A percentile compares a stretch with the other conserved stretches of the same genome.
phyloP scores from a whole-genome alignment of 2,329 filamentous ascomycete species.

The Dothidotthia symphoricarpi region DNA sequence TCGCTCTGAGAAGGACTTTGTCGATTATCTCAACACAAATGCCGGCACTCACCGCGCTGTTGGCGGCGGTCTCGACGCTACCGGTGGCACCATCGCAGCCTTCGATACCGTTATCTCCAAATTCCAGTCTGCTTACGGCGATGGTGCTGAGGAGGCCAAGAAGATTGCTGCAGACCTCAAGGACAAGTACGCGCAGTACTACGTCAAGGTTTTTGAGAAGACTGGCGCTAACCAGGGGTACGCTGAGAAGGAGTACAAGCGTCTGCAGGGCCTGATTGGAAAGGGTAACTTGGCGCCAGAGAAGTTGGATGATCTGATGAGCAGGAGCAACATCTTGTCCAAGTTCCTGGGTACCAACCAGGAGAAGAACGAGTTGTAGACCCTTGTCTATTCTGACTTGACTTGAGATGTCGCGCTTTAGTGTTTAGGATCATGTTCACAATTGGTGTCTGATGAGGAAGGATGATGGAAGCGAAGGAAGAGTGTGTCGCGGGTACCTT shows the following conservation, averaged over 20 bases:
- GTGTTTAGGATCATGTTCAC: background rate
- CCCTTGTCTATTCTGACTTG: background rate
- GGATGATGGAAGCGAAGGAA: background rate
- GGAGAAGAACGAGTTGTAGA: slow-evolving; percentile 72
- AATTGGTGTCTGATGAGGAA: background rate
- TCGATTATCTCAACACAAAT: slow-evolving; percentile 84
- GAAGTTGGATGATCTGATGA: slow-evolving; percentile 85
- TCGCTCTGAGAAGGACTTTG: slow-evolving; percentile 72
- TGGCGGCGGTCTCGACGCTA: slow-evolving; percentile 75
- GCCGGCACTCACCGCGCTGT: slow-evolving; percentile 79
- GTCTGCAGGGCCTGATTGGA: slow-evolving; percentile 74
- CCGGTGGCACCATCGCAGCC: slow-evolving; percentile 77
- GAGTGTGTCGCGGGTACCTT: slow-evolving; percentile 2
- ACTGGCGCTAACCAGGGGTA: slow-evolving; percentile 73
- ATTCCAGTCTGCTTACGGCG: slow-evolving; percentile 61
- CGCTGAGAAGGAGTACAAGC: slow-evolving; percentile 78
- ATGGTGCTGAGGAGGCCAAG: slow-evolving; percentile 68
- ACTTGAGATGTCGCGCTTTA: background rate
- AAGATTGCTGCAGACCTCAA: slow-evolving; percentile 66
- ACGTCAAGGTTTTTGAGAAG: slow-evolving; percentile 88
- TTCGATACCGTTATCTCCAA: slow-evolving; percentile 75
- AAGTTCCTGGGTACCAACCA: slow-evolving; percentile 65
- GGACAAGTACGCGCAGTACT: slow-evolving; percentile 89
- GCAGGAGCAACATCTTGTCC: slow-evolving; percentile 82
- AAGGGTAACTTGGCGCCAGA: slow-evolving; percentile 82